Conservation (phyloP, 371 early-diverging fungal genomes). For the Lichtheimia ornata region DNA sequence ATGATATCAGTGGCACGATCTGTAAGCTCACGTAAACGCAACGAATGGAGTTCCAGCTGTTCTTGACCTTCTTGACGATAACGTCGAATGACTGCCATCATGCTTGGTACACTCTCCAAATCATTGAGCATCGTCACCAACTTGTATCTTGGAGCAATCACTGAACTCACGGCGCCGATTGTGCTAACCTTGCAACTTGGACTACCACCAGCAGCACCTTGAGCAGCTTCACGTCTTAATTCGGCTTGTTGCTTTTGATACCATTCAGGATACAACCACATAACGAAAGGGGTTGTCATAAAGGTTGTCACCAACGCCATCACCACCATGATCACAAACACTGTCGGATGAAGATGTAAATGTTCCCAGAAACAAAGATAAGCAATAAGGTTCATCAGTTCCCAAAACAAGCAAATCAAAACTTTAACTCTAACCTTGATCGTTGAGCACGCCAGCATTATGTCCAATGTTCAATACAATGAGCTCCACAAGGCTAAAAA, state of each 20-base stretch:
- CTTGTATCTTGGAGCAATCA: not conserved
- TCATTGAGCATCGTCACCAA: slow-evolving; percentile 67
- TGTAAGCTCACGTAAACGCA: slow-evolving; percentile 72
- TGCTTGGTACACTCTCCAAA: slow-evolving; percentile 67
- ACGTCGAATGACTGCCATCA: slow-evolving; percentile 72
- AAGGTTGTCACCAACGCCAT: slow-evolving; percentile 87
- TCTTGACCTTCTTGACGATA: slow-evolving; percentile 33
- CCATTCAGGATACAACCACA: slow-evolving; percentile 59
- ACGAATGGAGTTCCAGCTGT: slow-evolving; percentile 42
- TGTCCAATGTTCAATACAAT: slow-evolving; percentile 93
- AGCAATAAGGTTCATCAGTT: not conserved
- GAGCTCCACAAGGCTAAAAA: slow-evolving; percentile 78
- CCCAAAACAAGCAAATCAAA: not conserved
- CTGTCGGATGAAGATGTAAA: slow-evolving; percentile 27
- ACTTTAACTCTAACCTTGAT: slow-evolving; percentile 36
- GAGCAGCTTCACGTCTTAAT: slow-evolving; percentile 4
- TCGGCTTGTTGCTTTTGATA: slow-evolving; percentile 45
- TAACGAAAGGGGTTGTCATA: slow-evolving; percentile 70
- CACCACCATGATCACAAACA: slow-evolving; percentile 88
- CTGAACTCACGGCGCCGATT: not conserved
- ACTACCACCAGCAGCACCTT: slow-evolving; percentile 1
- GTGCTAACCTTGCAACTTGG: slow-evolving; percentile 7
- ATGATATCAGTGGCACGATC: slow-evolving; percentile 76
- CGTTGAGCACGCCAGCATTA: slow-evolving; percentile 81
- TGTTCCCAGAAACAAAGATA: slow-evolving; percentile 1